A percentile compares a stretch with the other conserved stretches of the same genome.
These are phyloP conservation scores for Colletotrichum sp. DNA, from an alignment of 2,329 filamentous ascomycete species.

Conservation along the genomic window DNA sequence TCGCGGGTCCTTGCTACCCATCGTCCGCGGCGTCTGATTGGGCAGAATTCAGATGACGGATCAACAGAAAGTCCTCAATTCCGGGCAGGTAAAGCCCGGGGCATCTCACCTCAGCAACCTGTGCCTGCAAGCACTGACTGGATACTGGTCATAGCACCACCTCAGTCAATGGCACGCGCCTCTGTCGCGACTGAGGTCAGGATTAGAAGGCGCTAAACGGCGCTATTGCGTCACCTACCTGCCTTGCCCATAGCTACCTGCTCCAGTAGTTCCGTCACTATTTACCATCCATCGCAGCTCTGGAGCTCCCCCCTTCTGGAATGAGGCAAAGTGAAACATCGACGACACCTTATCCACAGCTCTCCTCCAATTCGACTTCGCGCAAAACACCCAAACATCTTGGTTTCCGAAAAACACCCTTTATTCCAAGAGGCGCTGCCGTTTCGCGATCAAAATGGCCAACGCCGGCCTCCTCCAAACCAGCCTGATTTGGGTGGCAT, in stretches of 20 bases:
- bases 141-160: background rate
- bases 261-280: background rate
- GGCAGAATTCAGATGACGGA: background rate
- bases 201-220: background rate
- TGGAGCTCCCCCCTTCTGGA: conserved; percentile 7
- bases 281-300: background rate
- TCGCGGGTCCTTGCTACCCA: background rate
- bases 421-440: background rate
- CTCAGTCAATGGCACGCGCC: background rate
- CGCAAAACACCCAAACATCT: background rate
- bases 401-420: background rate
- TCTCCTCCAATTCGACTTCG: background rate
- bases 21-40: background rate
- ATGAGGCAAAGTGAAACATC: background rate
- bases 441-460: conserved; percentile 33
- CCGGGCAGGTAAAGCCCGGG: background rate
- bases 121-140: background rate
- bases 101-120: background rate
- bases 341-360: background rate
- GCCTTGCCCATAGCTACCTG: background rate
- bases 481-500: conserved; percentile 93
- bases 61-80: background rate
- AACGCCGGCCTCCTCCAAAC: conserved; percentile 75
- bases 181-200: background rate
- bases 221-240: conserved; percentile 3